Evolutionary conservation across 1,139 yeast genomes (phyloP).

Genomic region (Magnusiomyces sp.): DNA sequence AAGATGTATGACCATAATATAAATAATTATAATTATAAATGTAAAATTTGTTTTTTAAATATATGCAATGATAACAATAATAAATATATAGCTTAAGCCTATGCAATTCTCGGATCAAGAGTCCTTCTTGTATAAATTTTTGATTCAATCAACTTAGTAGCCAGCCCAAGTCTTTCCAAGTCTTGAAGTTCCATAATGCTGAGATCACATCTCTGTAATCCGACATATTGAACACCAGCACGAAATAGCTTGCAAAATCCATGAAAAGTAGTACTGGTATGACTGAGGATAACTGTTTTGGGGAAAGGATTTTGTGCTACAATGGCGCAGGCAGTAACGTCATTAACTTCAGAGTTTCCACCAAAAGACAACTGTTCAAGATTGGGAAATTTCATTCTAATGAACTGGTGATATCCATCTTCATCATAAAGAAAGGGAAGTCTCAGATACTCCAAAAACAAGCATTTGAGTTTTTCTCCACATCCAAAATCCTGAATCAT

Average conservation of each 20-base stretch:
- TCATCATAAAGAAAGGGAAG: neutral
- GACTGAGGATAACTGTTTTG: neutral
- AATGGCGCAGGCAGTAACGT: constrained; percentile 2
- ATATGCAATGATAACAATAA: neutral
- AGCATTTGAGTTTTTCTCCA: neutral
- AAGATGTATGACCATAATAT: neutral
- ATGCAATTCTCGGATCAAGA: neutral
- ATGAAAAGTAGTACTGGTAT: neutral
- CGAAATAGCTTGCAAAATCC: neutral
- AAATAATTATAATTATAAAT: neutral
- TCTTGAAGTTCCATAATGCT: neutral
- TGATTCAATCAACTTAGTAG: neutral
- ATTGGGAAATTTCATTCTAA: constrained; percentile 1
- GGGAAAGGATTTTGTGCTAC: constrained; percentile 1
- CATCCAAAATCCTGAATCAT: constrained; percentile 1
- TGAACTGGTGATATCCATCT: neutral
- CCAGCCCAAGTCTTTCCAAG: neutral
- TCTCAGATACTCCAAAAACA: constrained; percentile 1
- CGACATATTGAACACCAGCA: constrained; percentile 1
- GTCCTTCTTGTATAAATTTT: neutral
- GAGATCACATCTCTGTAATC: neutral
- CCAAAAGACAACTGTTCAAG: constrained; percentile 1
- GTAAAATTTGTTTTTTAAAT: neutral
- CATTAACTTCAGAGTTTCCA: neutral
- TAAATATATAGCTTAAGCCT: neutral